A percentile compares a stretch with the other conserved stretches of the same genome.
Conservation (phyloP, 352 stramenopile genomes). For the Phytophthora fragariae region DNA sequence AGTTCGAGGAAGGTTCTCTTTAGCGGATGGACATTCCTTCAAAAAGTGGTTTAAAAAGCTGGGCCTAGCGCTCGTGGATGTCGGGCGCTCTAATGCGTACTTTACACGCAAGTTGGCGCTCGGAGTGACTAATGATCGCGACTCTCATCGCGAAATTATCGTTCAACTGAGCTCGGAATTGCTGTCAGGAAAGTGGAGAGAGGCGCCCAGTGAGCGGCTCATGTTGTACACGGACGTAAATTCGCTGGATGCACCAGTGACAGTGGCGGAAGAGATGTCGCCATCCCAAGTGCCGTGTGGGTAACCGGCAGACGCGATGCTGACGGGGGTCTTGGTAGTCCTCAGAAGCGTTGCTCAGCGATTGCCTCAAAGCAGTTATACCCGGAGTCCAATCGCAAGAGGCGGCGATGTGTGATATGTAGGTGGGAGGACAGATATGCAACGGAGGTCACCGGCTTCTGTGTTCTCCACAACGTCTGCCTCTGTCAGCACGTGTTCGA, state of each 20-base stretch:
- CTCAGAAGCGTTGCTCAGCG: slow-evolving; percentile 1
- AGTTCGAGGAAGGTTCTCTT: slow-evolving; percentile 32
- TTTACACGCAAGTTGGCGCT: slow-evolving; percentile 11
- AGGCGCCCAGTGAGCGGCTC: neutral
- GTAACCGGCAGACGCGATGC: neutral
- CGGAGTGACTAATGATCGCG: neutral
- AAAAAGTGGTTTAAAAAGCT: slow-evolving; percentile 27
- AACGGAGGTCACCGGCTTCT: slow-evolving; percentile 18
- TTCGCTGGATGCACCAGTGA: neutral
- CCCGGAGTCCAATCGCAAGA: slow-evolving; percentile 9
- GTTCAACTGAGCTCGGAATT: slow-evolving; percentile 14
- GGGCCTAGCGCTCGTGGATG: slow-evolving; percentile 23
- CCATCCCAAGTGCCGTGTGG: slow-evolving; percentile 9
- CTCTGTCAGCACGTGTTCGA: neutral
- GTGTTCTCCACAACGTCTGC: neutral
- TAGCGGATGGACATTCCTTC: slow-evolving; percentile 34
- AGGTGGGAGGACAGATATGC: slow-evolving; percentile 6
- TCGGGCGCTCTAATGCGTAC: slow-evolving; percentile 35
- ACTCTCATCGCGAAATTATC: neutral
- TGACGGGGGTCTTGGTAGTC: neutral
- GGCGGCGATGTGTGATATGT: slow-evolving; percentile 8
- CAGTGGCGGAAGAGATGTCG: neutral
- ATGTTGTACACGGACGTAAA: slow-evolving; percentile 8
- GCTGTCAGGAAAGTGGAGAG: slow-evolving; percentile 13
- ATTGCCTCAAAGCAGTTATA: slow-evolving; percentile 16